A percentile compares a stretch with the other conserved stretches of the same genome.
Conservation (phyloP, 2,329 filamentous ascomycete species). For the Talaromyces atroroseus region DNA sequence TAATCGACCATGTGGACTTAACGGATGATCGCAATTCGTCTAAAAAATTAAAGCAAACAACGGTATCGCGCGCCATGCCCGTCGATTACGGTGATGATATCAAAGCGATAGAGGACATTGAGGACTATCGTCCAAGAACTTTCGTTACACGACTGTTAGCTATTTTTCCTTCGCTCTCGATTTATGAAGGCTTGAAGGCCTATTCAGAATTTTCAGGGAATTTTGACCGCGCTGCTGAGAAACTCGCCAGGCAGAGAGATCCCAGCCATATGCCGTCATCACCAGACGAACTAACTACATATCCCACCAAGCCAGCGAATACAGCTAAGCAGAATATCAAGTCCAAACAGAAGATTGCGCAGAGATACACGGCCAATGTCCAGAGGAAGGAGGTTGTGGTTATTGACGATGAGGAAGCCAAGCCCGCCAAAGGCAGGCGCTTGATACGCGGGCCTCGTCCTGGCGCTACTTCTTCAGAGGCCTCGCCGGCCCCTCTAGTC, state of each 20-base stretch:
- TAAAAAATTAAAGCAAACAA: constrained; percentile 39
- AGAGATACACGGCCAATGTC: constrained; percentile 41
- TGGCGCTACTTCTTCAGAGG: constrained; percentile 19
- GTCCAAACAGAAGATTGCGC: constrained; percentile 46
- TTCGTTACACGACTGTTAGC: constrained; percentile 50
- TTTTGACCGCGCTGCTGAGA: constrained; percentile 50
- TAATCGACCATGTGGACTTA: constrained; percentile 41
- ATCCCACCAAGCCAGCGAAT: neutral
- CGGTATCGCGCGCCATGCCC: constrained; percentile 44
- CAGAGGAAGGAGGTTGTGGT: constrained; percentile 7
- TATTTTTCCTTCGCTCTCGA: constrained; percentile 44
- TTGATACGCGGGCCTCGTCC: constrained; percentile 34
- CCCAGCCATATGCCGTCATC: constrained; percentile 11
- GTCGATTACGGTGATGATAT: constrained; percentile 26
- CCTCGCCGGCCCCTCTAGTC: constrained; percentile 20
- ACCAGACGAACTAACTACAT: constrained; percentile 7
- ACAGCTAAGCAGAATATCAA: constrained; percentile 12
- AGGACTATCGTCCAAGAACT: constrained; percentile 43
- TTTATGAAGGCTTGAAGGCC: constrained; percentile 47
- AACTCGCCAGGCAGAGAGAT: constrained; percentile 40
- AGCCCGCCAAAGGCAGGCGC: constrained; percentile 22
- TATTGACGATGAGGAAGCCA: constrained; percentile 20
- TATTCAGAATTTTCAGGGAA: constrained; percentile 48
- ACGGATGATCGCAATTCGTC: constrained; percentile 30
- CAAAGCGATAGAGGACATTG: constrained; percentile 46